These are phyloP conservation scores for Cladosporium sp. DNA, from an alignment of 2,329 filamentous ascomycete species.

Conservation along the genomic window DNA sequence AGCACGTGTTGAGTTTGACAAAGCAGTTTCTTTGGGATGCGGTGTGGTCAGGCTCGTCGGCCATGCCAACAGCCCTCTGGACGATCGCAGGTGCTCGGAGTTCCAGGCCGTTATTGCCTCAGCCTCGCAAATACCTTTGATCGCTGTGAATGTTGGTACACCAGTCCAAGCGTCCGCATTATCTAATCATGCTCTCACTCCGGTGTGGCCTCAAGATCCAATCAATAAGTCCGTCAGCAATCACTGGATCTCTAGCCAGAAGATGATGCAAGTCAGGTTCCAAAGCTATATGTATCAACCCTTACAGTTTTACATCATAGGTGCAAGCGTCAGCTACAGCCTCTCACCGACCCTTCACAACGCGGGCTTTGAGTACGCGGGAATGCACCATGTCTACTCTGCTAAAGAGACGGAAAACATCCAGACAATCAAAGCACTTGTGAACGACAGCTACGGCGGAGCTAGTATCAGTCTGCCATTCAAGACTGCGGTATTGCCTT, in stretches of 20 bases:
- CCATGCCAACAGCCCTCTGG: no score
- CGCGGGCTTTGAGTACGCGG: slow-evolving; percentile 58
- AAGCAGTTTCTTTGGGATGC: no score
- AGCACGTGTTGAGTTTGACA: no score
- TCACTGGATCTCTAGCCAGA: not conserved
- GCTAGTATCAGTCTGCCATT: slow-evolving; percentile 66
- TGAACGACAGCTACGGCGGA: slow-evolving; percentile 64
- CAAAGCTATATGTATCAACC: slow-evolving; percentile 52
- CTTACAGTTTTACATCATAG: slow-evolving; percentile 66
- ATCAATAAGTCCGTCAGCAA: no score
- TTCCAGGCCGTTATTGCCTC: no score
- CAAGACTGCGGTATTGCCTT: slow-evolving; percentile 64
- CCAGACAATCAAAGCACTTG: slow-evolving; percentile 57
- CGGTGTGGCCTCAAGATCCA: no score
- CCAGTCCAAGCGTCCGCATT: no score
- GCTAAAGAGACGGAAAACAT: slow-evolving; percentile 58
- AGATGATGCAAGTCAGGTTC: not conserved
- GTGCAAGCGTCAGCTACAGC: slow-evolving; percentile 63
- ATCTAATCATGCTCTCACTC: no score
- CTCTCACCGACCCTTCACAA: slow-evolving; percentile 71
- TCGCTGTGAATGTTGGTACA: no score
- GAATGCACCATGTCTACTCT: slow-evolving; percentile 61
- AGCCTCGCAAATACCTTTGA: no score
- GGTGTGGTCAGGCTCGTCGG: no score
- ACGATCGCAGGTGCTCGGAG: no score